These are phyloP conservation scores for Pisolithus orientalis DNA, from an alignment of 768 basidiomycete genomes.

Conservation along the genomic window DNA sequence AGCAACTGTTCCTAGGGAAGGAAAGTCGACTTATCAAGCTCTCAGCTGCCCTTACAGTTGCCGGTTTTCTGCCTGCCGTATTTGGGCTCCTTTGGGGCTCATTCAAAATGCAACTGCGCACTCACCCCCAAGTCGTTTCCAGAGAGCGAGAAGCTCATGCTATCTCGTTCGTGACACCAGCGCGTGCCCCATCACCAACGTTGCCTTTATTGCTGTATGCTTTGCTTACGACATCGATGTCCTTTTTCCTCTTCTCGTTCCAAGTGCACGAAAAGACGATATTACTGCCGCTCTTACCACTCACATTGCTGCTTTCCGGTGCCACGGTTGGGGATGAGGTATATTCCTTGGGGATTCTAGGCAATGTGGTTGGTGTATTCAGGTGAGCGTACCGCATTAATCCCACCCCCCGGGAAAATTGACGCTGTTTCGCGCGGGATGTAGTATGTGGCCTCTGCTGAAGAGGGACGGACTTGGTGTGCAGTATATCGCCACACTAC, in stretches of 20 bases:
- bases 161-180: background rate
- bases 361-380: constrained; percentile 83
- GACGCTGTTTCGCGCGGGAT: background rate
- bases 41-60: constrained; percentile 57
- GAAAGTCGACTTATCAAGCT: constrained; percentile 52
- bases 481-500: constrained; percentile 61
- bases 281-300: constrained; percentile 76
- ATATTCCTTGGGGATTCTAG: constrained; percentile 28
- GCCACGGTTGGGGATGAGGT: constrained; percentile 22
- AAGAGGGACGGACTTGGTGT: constrained; percentile 70
- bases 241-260: constrained; percentile 95
- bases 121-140: background rate
- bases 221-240: constrained; percentile 74
- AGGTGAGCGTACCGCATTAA: constrained; percentile 46
- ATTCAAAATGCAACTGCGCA: constrained; percentile 22
- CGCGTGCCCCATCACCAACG: constrained; percentile 39
- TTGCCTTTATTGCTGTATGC: constrained; percentile 73
- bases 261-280: constrained; percentile 97
- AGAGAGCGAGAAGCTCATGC: background rate
- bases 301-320: constrained; percentile 67
- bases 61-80: constrained; percentile 66
- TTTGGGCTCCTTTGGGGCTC: constrained; percentile 37
- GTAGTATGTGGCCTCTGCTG: constrained; percentile 92
- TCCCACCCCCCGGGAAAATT: background rate
- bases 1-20: constrained; percentile 32